Evolutionary conservation across 2,329 filamentous ascomycete genomes (phyloP), one percentile per base, ranked within the genome.

Genomic region (Didymella pinodella): DNA sequence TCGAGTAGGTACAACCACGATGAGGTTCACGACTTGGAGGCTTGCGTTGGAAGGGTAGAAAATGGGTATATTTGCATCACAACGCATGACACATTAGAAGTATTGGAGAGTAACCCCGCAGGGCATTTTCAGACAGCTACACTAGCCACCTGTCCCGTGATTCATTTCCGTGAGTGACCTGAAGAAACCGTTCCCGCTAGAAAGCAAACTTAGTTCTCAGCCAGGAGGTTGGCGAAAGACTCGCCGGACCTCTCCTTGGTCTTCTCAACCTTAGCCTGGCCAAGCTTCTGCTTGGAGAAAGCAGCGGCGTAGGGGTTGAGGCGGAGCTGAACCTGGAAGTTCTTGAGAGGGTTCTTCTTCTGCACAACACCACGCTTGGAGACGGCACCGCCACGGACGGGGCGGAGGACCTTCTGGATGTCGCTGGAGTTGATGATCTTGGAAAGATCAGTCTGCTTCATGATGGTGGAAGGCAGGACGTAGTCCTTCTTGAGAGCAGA

Each of bases 321-420:
- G 77, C 95, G 91, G 79, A 99, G 91, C 83, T 97, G 88, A 72
- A 99, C 90, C 88, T 98, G 95, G 89, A 93, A 96, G 91, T 99
- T 99, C 84, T 86, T 87, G 73, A 99, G 93, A 77, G 95, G 95
- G 88, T 99, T 99, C 93, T 98, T 98, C 93, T 99, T 99, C 88
- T 97, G 94, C 72, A 97, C 92, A 77, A 86, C 84, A 72, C 86
- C 84, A 79, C 95, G 92, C 89, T 97, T 97, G 83, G 93, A 96
- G 78, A 88, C 83, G 78, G 92, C 88, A 73, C 90, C 88, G 75
- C 95, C 95, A 87, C 93, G 95, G 82, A 93, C 92, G 64, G 90
- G 92, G 75, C 91, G 89, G 77, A 99, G 88, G 61, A 97, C 94
- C 82, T 90, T 91, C 90, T 99, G 95, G 82, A 98, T 90, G 86